Conservation (phyloP, 441 rosid genomes). For the Pelargonium australe region DNA sequence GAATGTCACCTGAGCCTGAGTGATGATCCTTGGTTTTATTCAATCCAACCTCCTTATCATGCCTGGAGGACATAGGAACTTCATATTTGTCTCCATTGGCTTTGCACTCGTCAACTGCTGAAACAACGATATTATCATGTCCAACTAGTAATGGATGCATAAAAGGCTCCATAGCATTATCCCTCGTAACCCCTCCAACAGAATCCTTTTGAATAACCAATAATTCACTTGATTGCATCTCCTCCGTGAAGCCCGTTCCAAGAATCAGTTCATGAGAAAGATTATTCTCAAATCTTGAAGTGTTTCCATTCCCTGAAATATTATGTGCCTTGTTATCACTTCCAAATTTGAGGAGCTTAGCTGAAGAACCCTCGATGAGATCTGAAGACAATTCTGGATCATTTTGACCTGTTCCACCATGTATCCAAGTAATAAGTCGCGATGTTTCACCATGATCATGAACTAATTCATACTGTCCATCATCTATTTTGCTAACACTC, state of each 20-base stretch:
- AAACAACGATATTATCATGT: not conserved
- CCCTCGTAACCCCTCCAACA: slow-evolving; percentile 1
- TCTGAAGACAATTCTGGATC: slow-evolving; percentile 16
- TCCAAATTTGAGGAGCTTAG: slow-evolving; percentile 15
- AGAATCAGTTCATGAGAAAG: slow-evolving; percentile 1
- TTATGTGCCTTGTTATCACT: slow-evolving; percentile 4
- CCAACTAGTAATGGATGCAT: not conserved
- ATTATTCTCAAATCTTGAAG: slow-evolving; percentile 12
- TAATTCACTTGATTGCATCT: slow-evolving; percentile 10
- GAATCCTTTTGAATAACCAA: not conserved
- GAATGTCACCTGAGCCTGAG: slow-evolving; percentile 3
- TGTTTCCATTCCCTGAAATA: slow-evolving; percentile 1
- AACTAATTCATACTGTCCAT: slow-evolving; percentile 10
- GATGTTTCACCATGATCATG: slow-evolving; percentile 6
- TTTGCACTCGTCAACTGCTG: not conserved
- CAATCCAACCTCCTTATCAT: slow-evolving; percentile 11
- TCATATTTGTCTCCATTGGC: slow-evolving; percentile 10
- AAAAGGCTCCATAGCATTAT: slow-evolving; percentile 8
- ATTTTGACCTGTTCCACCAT: slow-evolving; percentile 5
- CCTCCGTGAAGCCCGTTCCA: not conserved
- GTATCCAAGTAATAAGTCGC: slow-evolving; percentile 11
- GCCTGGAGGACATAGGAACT: slow-evolving; percentile 1
- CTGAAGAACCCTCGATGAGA: slow-evolving; percentile 10
- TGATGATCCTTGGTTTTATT: slow-evolving; percentile 1
- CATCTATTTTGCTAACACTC: not conserved